Base-by-base conservation (phyloP, 1,284 basidiomycete species). In the Neonothopanus nambi region DNA sequence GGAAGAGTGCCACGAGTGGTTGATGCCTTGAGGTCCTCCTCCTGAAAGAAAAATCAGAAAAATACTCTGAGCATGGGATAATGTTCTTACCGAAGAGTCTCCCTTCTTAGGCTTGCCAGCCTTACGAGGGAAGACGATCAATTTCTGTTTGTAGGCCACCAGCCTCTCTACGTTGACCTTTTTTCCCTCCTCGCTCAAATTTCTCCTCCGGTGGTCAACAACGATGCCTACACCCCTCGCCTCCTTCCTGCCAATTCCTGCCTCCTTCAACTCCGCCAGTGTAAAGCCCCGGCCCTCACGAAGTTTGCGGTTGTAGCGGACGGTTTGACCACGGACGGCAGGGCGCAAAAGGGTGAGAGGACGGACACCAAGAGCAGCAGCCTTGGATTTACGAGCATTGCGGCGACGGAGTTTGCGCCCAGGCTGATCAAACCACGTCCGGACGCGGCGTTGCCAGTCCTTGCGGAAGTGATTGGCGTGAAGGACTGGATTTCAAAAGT, bases 361-460 rank as follows among this genome's bases (percentile, higher is more conserved):
- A 67, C 94, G 91, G 62, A 95, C 93, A 67, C 97, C 96, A 59
- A 97, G 89, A 60, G 85, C 76, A 54, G 95, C 85, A 57, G 95
- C 94, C 82, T 98, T 98, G 68, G 83, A 80, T 76, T 93, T 88
- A 75, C 97, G 93, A 49, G 95, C 94, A 59, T 82, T 88, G 72
- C 97, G 92, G 73, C 97, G 86, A 72, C 93, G 90, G 76, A 96
- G 91, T 81, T 99, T 99, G 75, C 92, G 91, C 57, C 95, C 97
- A 61, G 96, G 94, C 79, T 99, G 97, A 83, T 99, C 93, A 74
- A 99, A 99, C 96, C 95, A 95, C 70, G 92, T 96, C 76, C 89
- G 90, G 68, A 97, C 93, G 65, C 88, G 87, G 70, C 87, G 83
- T 76, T 96, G 91, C 94, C 94, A 97, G 76, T 97, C 94, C 89